These are phyloP conservation scores for Rubia yunnanensis DNA, from an alignment of 257 asterid genomes.

Conservation along the genomic window DNA sequence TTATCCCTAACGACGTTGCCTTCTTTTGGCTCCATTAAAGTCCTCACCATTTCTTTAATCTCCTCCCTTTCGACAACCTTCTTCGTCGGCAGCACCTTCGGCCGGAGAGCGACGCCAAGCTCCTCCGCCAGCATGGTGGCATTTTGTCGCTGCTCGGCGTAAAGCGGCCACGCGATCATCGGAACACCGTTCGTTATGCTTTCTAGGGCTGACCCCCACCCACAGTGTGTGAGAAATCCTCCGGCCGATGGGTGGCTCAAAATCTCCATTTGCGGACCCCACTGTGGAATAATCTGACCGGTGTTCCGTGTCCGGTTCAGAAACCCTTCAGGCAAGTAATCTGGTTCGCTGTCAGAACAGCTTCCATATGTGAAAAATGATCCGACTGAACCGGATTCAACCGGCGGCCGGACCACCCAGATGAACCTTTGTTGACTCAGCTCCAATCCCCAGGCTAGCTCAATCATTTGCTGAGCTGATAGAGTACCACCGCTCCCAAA, in stretches of 20 bases:
- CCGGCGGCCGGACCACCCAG: conserved; percentile 62
- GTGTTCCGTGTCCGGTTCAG: conserved; percentile 14
- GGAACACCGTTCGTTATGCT: conserved; percentile 44
- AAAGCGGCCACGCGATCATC: conserved; percentile 66
- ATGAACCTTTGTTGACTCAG: conserved; percentile 42
- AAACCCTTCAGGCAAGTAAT: conserved; percentile 46
- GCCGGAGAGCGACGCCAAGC: conserved; percentile 40
- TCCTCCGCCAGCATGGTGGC: conserved; percentile 53
- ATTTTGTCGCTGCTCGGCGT: conserved; percentile 52
- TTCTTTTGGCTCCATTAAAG: conserved; percentile 25
- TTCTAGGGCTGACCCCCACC: conserved; percentile 62
- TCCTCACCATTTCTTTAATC: conserved; percentile 36
- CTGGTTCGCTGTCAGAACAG: conserved; percentile 10
- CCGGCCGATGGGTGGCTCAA: conserved; percentile 38
- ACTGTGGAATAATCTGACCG: conserved; percentile 28
- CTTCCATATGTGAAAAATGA: conserved; percentile 30
- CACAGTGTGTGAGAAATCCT: conserved; percentile 63
- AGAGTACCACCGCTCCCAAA: conserved; percentile 66
- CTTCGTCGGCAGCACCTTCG: conserved; percentile 28
- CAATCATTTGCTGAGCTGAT: conserved; percentile 30
- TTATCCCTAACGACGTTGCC: conserved; percentile 28
- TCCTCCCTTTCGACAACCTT: conserved; percentile 49
- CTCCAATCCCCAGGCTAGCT: conserved; percentile 63
- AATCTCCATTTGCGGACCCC: conserved; percentile 48
- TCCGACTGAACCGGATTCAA: conserved; percentile 23